These are phyloP conservation scores for Candida adriatica DNA, from an alignment of 805 yeast species.

Conservation along the genomic window DNA sequence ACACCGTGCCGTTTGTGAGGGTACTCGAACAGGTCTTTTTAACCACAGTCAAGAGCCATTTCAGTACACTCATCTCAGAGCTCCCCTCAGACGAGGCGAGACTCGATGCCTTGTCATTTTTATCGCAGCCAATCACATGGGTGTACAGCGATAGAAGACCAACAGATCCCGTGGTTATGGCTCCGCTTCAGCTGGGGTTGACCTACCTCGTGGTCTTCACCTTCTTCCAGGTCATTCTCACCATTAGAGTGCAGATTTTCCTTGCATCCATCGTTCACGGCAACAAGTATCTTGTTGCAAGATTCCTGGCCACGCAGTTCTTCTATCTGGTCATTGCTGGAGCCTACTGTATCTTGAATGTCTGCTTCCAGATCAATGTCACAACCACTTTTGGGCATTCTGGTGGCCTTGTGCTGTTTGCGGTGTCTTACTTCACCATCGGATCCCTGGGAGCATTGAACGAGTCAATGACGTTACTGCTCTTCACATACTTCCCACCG, in stretches of 20 bases:
- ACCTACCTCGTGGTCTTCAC: conserved; percentile 64
- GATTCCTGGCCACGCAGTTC: conserved; percentile 35
- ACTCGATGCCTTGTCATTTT: conserved; percentile 9
- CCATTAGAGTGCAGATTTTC: conserved; percentile 41
- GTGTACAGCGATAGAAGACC: conserved; percentile 40
- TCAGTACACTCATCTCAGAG: conserved; percentile 18
- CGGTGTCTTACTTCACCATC: conserved; percentile 59
- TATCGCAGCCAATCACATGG: conserved; percentile 13
- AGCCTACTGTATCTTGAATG: conserved; percentile 49
- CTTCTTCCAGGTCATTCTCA: conserved; percentile 61
- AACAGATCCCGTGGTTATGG: conserved; percentile 40
- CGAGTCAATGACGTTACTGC: conserved; percentile 50
- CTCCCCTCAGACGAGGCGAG: conserved; percentile 28
- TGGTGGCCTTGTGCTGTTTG: conserved; percentile 72
- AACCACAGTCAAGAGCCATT: conserved; percentile 2
- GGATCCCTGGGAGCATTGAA: conserved; percentile 66
- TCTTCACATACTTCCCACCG: conserved; percentile 51
- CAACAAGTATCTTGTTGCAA: conserved; percentile 35
- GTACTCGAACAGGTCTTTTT: conserved; percentile 27
- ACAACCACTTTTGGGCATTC: conserved; percentile 50
- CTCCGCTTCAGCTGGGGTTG: conserved; percentile 68
- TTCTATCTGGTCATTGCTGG: conserved; percentile 53
- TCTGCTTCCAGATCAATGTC: conserved; percentile 59
- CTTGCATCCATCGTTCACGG: conserved; percentile 30
- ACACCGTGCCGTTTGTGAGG: conserved; percentile 41